Conservation (phyloP, 169 alveolate species). For the Cryptosporidium muris region DNA sequence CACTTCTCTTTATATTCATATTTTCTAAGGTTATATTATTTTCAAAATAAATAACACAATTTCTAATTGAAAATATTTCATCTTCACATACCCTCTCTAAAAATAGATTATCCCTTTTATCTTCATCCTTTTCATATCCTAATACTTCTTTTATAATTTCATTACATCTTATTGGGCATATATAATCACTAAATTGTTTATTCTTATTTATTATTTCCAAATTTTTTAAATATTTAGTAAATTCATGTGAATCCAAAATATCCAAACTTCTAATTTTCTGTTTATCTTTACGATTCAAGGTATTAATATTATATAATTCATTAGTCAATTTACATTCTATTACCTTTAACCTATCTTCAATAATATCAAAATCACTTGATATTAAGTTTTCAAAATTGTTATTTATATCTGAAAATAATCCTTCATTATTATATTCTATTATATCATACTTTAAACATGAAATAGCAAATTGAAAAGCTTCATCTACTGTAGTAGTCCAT, state of each 20-base stretch:
- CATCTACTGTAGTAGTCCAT: slow-evolving; percentile 14
- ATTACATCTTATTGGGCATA: slow-evolving; percentile 17
- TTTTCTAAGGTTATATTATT: too few relatives aligned
- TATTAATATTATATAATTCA: too few relatives aligned
- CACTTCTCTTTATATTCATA: background rate
- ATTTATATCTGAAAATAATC: background rate
- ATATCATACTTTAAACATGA: slow-evolving; percentile 39
- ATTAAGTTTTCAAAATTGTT: too few relatives aligned
- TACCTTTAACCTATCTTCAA: background rate
- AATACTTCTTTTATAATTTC: background rate
- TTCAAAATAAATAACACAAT: slow-evolving; percentile 27
- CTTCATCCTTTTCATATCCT: background rate
- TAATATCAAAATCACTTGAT: too few relatives aligned
- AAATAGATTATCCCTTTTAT: background rate
- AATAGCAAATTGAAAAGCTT: background rate
- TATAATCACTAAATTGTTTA: too few relatives aligned
- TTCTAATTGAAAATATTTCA: slow-evolving; percentile 2
- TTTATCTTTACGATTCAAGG: too few relatives aligned
- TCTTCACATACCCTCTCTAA: background rate
- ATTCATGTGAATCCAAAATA: background rate
- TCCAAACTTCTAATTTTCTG: background rate
- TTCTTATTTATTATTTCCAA: too few relatives aligned
- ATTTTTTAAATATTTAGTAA: background rate
- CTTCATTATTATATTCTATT: background rate
- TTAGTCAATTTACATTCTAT: background rate